Conservation (phyloP, 2,329 filamentous ascomycete species). For the Pseudopithomyces chartarum region DNA sequence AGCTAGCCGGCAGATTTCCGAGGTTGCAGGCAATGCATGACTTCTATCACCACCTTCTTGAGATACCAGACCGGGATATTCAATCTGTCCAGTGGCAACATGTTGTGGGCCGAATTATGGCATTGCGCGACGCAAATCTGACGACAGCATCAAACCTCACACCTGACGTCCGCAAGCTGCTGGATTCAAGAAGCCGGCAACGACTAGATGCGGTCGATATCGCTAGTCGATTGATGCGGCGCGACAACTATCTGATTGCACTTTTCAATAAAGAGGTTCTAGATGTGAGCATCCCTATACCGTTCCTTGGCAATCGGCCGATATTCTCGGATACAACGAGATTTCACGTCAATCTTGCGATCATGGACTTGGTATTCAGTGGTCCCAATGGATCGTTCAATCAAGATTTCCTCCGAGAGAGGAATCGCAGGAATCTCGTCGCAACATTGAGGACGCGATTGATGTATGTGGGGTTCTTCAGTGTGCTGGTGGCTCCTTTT, state of each 20-base stretch:
- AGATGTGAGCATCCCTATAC: slow-evolving; percentile 82
- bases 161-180: slow-evolving; percentile 63
- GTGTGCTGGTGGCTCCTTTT: slow-evolving; percentile 84
- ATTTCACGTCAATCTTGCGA: slow-evolving; percentile 88
- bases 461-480: slow-evolving; percentile 81
- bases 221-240: slow-evolving; percentile 93
- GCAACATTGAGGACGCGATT: slow-evolving; percentile 78
- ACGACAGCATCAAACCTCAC: slow-evolving; percentile 71
- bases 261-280: slow-evolving; percentile 96
- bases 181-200: slow-evolving; percentile 89
- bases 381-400: slow-evolving; percentile 79
- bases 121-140: slow-evolving; percentile 82
- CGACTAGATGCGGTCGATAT: slow-evolving; percentile 96
- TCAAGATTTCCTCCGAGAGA: slow-evolving; percentile 82
- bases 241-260: slow-evolving; percentile 95
- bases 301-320: slow-evolving; percentile 78
- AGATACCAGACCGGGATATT: slow-evolving; percentile 84
- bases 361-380: slow-evolving; percentile 94
- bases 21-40: slow-evolving; percentile 78
- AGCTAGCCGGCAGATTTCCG: slow-evolving; percentile 74
- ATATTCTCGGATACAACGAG: slow-evolving; percentile 88
- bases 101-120: slow-evolving; percentile 83
- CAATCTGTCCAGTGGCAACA: slow-evolving; percentile 95
- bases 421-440: slow-evolving; percentile 78
- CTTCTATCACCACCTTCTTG: slow-evolving; percentile 82